Evolutionary conservation across 2,329 filamentous ascomycete species (phyloP).

Genomic region (Aspergillus latus): DNA sequence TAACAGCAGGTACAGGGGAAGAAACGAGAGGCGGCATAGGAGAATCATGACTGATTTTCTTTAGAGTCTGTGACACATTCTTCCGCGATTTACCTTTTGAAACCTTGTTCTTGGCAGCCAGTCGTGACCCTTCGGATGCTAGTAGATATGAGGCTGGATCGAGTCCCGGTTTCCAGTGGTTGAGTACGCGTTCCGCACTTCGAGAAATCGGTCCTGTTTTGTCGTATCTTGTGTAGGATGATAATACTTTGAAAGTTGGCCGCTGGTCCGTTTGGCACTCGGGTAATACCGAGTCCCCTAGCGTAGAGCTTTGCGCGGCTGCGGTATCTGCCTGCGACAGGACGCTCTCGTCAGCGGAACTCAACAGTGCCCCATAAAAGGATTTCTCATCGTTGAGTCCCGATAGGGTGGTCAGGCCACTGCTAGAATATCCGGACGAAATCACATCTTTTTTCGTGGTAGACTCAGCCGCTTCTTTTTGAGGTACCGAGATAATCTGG

Average conservation of each 20-base stretch:
- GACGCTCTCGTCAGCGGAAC: background rate
- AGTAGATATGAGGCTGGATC: conserved; percentile 35
- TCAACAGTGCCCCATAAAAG: background rate
- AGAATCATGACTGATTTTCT: conserved; percentile 18
- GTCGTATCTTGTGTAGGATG: conserved; percentile 33
- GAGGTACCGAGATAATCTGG: conserved; percentile 28
- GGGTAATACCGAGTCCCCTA: background rate
- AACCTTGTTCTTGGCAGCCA: conserved; percentile 15
- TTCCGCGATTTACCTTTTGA: conserved; percentile 28
- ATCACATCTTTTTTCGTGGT: background rate
- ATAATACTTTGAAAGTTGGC: conserved; percentile 24
- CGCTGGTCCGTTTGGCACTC: background rate
- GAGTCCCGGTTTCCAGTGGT: conserved; percentile 37
- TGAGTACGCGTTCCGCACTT: conserved; percentile 32
- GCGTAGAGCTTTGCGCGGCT: background rate
- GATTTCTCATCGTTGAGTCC: background rate
- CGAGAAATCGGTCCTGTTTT: conserved; percentile 21
- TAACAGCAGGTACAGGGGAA: conserved; percentile 25
- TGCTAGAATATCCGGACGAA: background rate
- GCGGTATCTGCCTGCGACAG: background rate
- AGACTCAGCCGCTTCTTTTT: background rate
- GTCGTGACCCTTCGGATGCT: conserved; percentile 24
- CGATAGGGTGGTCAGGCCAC: background rate
- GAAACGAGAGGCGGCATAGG: conserved; percentile 24
- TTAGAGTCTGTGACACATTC: conserved; percentile 25